These are phyloP conservation scores for Nitzschia sp. DNA, from an alignment of 108 stramenopile species.

Conservation along the genomic window DNA sequence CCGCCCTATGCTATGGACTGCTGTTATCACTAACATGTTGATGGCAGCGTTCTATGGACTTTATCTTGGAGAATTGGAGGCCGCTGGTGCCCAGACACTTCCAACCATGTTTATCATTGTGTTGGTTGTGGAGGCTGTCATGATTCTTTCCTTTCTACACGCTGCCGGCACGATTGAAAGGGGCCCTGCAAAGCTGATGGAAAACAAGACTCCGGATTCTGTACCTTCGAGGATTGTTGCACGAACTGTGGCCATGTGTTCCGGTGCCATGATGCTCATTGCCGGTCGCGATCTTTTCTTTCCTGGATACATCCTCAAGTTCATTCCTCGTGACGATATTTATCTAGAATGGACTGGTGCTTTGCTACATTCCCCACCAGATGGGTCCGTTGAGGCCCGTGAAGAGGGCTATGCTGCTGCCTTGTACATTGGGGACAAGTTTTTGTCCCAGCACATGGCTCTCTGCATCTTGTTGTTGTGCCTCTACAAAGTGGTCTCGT, in stretches of 20 bases:
- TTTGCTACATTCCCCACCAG: conserved; percentile 82
- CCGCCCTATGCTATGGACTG: conserved; percentile 50
- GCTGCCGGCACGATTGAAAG: conserved; percentile 31
- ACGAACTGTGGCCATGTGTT: conserved; percentile 65
- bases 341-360: conserved; percentile 87
- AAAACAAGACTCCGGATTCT: conserved; percentile 56
- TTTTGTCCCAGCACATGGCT: conserved; percentile 66
- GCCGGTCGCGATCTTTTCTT: conserved; percentile 75
- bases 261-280: conserved; percentile 54
- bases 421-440: conserved; percentile 78
- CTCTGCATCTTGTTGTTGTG: conserved; percentile 62
- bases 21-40: conserved; percentile 59
- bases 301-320: conserved; percentile 66
- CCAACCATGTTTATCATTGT: conserved; percentile 47
- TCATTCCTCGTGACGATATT: conserved; percentile 85
- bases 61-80: conserved; percentile 55
- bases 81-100: conserved; percentile 55
- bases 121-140: conserved; percentile 61
- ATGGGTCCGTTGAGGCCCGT: conserved; percentile 66
- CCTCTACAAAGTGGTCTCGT: conserved; percentile 64
- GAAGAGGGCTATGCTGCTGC: conserved; percentile 70
- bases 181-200: conserved; percentile 39
- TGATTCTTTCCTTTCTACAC: conserved; percentile 50
- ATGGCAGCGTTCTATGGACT: conserved; percentile 52
- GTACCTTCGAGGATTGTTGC: conserved; percentile 69